These are phyloP conservation scores for Mariannaea sp. DNA, from an alignment of 2,329 filamentous ascomycete genomes.

Conservation along the genomic window DNA sequence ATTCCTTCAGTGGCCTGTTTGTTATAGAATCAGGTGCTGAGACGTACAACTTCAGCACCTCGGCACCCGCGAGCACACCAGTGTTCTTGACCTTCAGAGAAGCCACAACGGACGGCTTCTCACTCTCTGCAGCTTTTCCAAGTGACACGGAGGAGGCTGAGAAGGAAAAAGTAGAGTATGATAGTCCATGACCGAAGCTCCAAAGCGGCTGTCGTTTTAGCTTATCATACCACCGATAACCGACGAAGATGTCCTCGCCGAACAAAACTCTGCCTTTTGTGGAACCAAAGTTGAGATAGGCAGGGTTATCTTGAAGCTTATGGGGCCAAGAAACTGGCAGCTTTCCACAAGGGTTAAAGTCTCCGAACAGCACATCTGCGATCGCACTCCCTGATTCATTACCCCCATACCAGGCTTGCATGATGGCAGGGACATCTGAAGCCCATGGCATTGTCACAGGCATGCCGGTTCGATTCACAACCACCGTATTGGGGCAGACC, in stretches of 20 bases:
- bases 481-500: constrained; percentile 12
- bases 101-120: too few relatives aligned
- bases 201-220: neutral
- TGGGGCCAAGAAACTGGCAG: neutral
- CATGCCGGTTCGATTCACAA: constrained; percentile 28
- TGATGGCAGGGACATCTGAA: constrained; percentile 41
- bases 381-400: neutral
- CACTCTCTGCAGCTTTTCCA: too few relatives aligned
- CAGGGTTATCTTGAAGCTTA: neutral
- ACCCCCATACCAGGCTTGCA: constrained; percentile 30
- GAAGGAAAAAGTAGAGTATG: neutral
- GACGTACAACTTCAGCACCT: too few relatives aligned
- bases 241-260: neutral
- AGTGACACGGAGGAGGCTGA: neutral
- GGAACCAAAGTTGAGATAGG: neutral
- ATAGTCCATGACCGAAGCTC: neutral
- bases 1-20: too few relatives aligned
- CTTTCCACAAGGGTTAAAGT: neutral
- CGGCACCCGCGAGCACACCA: too few relatives aligned
- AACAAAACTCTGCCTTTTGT: neutral
- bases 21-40: too few relatives aligned
- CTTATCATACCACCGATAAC: neutral
- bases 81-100: too few relatives aligned
- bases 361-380: neutral
- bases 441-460: constrained; percentile 43